Evolutionary conservation across 2,329 filamentous ascomycete species (phyloP).

Genomic region (Ophiostoma novo-ulmi): DNA sequence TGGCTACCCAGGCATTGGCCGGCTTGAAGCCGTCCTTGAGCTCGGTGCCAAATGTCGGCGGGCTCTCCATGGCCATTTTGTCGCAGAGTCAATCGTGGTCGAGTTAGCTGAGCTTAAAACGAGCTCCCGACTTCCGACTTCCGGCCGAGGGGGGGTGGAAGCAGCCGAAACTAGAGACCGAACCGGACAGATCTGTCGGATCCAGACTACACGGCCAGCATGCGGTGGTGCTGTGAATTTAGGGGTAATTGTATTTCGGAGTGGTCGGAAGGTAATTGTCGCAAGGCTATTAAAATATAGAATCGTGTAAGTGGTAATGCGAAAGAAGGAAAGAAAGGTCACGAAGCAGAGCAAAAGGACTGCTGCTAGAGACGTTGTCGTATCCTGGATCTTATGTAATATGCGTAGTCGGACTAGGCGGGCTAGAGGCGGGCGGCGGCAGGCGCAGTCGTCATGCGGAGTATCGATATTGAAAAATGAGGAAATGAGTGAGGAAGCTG

Average conservation of each 20-base stretch:
- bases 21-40: slow-evolving; percentile 98
- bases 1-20: slow-evolving; percentile 83
- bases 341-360: not conserved
- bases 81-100: not conserved
- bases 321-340: not conserved
- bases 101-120: too few species aligned
- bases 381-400: slow-evolving; percentile 4
- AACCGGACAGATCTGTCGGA: not conserved
- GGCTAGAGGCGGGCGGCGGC: slow-evolving; percentile 9
- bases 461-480: not conserved
- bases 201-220: slow-evolving; percentile 12
- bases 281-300: not conserved
- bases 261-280: not conserved
- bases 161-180: not conserved
- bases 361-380: not conserved
- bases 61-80: slow-evolving; percentile 64
- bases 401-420: slow-evolving; percentile 7
- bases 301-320: not conserved
- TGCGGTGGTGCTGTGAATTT: not conserved
- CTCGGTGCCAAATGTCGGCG: slow-evolving; percentile 86
- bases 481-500: not conserved
- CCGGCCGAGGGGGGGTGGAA: not conserved
- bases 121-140: not conserved
- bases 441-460: slow-evolving; percentile 11
- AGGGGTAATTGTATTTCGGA: not conserved